Evolutionary conservation across 164 flowering plant genomes (phyloP).

Genomic region (Echeveria elegans): DNA sequence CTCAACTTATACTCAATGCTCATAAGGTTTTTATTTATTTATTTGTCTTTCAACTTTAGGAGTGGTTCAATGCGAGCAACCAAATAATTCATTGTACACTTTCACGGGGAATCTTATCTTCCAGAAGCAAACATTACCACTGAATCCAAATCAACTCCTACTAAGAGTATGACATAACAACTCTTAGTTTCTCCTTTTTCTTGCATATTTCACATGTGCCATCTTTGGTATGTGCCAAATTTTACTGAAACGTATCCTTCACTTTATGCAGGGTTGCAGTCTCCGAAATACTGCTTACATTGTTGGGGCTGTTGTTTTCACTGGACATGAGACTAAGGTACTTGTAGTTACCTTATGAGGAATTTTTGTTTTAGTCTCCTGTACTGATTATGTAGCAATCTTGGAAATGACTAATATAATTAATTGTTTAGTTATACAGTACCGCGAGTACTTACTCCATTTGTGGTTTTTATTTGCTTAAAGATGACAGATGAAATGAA

Average conservation of each 20-base stretch:
- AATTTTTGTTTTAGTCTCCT: neutral
- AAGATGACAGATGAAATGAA: neutral
- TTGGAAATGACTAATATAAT: too few relatives aligned
- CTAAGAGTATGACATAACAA: constrained; percentile 49
- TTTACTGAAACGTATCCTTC: neutral
- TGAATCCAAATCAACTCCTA: constrained; percentile 80
- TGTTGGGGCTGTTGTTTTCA: constrained; percentile 78
- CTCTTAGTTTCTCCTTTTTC: neutral
- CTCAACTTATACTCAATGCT: too few relatives aligned
- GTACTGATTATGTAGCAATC: too few relatives aligned
- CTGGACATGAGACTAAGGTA: constrained; percentile 98
- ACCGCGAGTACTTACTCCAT: neutral
- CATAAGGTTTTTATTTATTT: too few relatives aligned
- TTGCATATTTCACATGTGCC: neutral
- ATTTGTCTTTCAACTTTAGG: constrained; percentile 47
- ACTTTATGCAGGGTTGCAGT: constrained; percentile 74
- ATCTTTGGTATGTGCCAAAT: too few relatives aligned
- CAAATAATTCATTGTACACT: constrained; percentile 93
- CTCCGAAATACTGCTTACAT: constrained; percentile 86
- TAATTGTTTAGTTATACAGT: too few relatives aligned
- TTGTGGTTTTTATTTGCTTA: neutral
- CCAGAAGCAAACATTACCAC: constrained; percentile 79
- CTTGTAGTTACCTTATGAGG: neutral
- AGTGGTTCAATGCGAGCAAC: constrained; percentile 92
- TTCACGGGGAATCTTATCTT: constrained; percentile 84